Evolutionary conservation across 345 rosid species (phyloP), one percentile per base, ranked within the genome.

Genomic region (Psidium guajava): DNA sequence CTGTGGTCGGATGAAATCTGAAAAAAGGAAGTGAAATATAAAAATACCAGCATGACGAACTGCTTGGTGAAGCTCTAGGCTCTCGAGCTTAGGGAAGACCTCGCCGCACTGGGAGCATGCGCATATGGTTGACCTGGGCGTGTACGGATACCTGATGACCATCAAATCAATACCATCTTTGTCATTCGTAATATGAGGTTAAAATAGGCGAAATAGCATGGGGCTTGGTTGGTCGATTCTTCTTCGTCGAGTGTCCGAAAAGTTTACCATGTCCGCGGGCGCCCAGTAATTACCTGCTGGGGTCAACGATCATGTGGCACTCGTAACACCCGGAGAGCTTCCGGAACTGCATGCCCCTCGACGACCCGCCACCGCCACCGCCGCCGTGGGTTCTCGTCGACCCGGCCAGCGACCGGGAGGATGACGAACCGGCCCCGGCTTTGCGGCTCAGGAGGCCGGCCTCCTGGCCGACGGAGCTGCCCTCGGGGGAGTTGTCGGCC

Each of bases 321-420:
- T 97, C 99, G 56, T 97, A 96, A 77, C 99, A 97, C 61, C 99
- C 96, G 54, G 99, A 97, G 88, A 97, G 98, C 88, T 95, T 97
- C 87, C 99, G 90, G 85, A 97, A 93, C 85, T 96, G 99, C 95
- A 96, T 95, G 93, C 92, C 95, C 85, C 94, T 93, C 10, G 95
- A 94, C 56, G 98, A 92, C 18, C 73, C 42, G 53, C 80, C 84
- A 13, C 73, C 42, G 53, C 80, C 84, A 13, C 87, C 40, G 82
- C 77, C n/a, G 94, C 84, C 42, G 81, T 12, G 86, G 2, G 87
- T 54, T 49, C 89, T 83, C 59, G 85, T 27, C n/a, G 96, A 88
- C 73, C 90, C 91, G 28, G 91, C 74, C 82, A 90, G 82, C 27
- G 98, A 91, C 89, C 93, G 87, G 83, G 91, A 82, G 28, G 95